Evolutionary conservation across 2,329 filamentous ascomycete genomes (phyloP).

Genomic region (Corniculantispora saksenae): DNA sequence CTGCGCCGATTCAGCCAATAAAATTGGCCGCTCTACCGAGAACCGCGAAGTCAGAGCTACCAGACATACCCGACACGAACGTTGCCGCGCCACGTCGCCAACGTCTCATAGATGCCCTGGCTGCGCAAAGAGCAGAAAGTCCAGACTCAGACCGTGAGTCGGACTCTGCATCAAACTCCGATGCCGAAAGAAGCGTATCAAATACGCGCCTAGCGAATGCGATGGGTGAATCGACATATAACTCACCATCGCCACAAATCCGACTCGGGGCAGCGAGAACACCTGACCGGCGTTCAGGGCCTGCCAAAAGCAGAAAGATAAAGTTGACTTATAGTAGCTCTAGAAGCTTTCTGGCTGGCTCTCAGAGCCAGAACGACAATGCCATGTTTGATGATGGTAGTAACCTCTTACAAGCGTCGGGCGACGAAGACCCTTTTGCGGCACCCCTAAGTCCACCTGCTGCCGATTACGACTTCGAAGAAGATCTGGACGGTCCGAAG

Average conservation of each 20-base stretch:
- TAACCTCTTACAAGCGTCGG: not conserved
- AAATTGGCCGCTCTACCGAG: too few relatives aligned
- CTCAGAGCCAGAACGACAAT: slow-evolving; percentile 27
- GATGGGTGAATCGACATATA: not conserved
- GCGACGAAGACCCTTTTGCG: slow-evolving; percentile 3
- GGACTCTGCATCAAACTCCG: slow-evolving; percentile 22
- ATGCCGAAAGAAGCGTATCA: not conserved
- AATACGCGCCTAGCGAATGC: not conserved
- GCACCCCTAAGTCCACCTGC: slow-evolving; percentile 18
- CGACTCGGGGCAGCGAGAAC: slow-evolving; percentile 22
- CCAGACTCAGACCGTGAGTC: slow-evolving; percentile 29
- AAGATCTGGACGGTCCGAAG: slow-evolving; percentile 40
- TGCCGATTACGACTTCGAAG: slow-evolving; percentile 31
- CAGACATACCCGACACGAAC: not conserved
- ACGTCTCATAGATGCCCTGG: slow-evolving; percentile 46
- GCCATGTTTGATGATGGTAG: slow-evolving; percentile 8
- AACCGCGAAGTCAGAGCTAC: not conserved
- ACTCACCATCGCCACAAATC: slow-evolving; percentile 6
- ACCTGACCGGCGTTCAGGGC: slow-evolving; percentile 29
- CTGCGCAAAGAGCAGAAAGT: slow-evolving; percentile 40
- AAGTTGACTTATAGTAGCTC: slow-evolving; percentile 39
- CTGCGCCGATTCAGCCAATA: not conserved
- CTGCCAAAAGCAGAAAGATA: slow-evolving; percentile 33
- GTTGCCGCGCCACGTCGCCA: not conserved
- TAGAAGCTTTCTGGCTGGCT: slow-evolving; percentile 31